Evolutionary conservation across 2,329 filamentous ascomycete genomes (phyloP).

Genomic region (Trichoderma koningii): DNA sequence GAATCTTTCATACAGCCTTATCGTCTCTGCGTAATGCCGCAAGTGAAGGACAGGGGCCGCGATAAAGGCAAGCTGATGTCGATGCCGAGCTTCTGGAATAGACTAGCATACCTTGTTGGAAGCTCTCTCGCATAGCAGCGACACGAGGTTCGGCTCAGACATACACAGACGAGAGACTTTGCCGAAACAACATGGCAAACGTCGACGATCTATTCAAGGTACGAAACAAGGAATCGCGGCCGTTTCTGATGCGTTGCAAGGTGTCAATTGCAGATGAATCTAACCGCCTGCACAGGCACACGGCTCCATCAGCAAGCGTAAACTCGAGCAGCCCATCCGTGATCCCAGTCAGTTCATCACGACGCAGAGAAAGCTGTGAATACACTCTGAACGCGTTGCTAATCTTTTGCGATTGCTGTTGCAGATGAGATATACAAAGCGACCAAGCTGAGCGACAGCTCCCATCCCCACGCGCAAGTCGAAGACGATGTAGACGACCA

Average conservation of each 20-base stretch:
- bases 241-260: background rate
- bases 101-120: too few relatives aligned
- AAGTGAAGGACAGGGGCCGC: conserved; percentile 25
- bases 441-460: conserved; percentile 52
- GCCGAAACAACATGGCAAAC: conserved; percentile 51
- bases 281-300: conserved; percentile 39
- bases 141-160: background rate
- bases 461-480: conserved; percentile 50
- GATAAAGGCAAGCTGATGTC: conserved; percentile 15
- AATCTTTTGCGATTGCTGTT: background rate
- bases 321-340: conserved; percentile 61
- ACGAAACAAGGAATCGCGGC: background rate
- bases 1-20: conserved; percentile 5
- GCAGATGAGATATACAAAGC: conserved; percentile 66
- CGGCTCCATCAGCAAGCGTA: conserved; percentile 60
- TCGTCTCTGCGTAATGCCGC: conserved; percentile 20
- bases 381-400: background rate
- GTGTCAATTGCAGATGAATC: background rate
- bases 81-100: background rate
- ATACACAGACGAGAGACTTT: conserved; percentile 3
- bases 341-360: conserved; percentile 57
- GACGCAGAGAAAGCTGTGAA: too few relatives aligned
- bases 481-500: conserved; percentile 47
- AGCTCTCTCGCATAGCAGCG: conserved; percentile 5
- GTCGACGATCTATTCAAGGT: conserved; percentile 63